Evolutionary conservation across 371 early-diverging fungal species (phyloP), one percentile per base, ranked within the genome.

Genomic region (Choanephora cucurbitarum): DNA sequence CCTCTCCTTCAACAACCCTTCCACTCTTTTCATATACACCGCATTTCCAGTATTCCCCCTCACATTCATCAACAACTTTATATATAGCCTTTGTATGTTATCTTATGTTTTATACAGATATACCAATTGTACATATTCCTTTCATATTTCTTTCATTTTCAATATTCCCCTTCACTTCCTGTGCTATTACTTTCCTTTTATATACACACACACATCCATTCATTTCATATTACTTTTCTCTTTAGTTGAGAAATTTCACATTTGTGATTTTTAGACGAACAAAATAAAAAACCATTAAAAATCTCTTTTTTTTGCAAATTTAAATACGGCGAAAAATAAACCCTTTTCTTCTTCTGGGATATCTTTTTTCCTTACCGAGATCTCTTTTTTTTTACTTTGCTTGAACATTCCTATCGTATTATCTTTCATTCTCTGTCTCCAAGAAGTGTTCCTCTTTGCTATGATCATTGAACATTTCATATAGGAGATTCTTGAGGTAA

Each of bases 211-310:
- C 32, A 50, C 40, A 37, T 39, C 40, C 42, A 52, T 44, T 33
- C 31, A 19, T 9, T 40, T 11, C 3, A 15, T 40, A 5, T 40
- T 11, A 40, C 4, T 11, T 10, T 40, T 40, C 4, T 40, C 40
- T 40, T 10, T 11, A 15, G 10, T 11, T 10, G 13, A 40, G 15
- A 40, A 48, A 48, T 10, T 18, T 11, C 18, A 48, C 31, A 34
- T 34, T 34, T 48, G 49, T 48, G 49, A 28, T 48, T 48, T 48
- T 48, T 48, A 48, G 49, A 48, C 49, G 49, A 48, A 48, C 47
- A 46, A 46, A 22, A 11, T 31, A 28, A 28, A 28, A 28, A 24
- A 24, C 31, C 31, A 32, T 18, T 31, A 28, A 10, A 44, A 23
- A 23, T 8, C 11, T 40, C 40, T 23, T 46, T 23, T 45, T 22